Base-by-base conservation (phyloP, 2,329 filamentous ascomycete genomes). In the Fusarium aywerte region DNA sequence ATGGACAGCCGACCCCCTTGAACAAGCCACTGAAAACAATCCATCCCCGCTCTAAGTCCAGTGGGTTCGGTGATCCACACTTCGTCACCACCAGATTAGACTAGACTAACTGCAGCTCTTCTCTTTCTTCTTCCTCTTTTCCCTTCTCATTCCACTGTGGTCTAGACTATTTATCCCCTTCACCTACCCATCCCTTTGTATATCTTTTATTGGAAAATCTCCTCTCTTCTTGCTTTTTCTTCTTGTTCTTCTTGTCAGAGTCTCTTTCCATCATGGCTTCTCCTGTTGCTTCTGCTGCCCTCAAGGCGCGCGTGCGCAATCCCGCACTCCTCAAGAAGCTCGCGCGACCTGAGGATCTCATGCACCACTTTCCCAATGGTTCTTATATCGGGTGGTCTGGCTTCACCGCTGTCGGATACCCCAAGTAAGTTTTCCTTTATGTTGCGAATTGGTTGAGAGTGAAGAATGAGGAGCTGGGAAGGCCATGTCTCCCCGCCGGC, bases 301-400 rank as follows among this genome's bases (percentile, higher is more conserved):
- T 97, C 75, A 92, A 89, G 82, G 87, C 89, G 74, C 90, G 93
- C 72, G 85, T 96, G 65, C 84, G 89, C 71, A 87, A 92, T 68
- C 90, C 92, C 21, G 91, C 90, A 39, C 89, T 95, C 79, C 85
- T 96, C 57, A 89, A 89, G 74, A 96, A 95, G 84, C 83, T 97
- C 60, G 89, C 90, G 72, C 89, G 89, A 73, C 88, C 93, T 35
- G 88, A 96, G 78, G 92, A 96, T 77, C 80, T 96, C 67, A 85
- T 97, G 62, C 85, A 91, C 67, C 85, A 92, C 71, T 97, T 97
- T 74, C 93, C 93, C 68, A 87, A 96, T 83, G 90, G 89, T 75
- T 81, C 91, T n/a, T 96, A 96, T 79, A 87, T 97, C 73, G 93
- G 93, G 74, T 97, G 93, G 93, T 93, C 89, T 67, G 93, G 93